These are phyloP conservation scores for Ophidiomyces ophidiicola DNA, from an alignment of 2,329 filamentous ascomycete species.

Conservation along the genomic window DNA sequence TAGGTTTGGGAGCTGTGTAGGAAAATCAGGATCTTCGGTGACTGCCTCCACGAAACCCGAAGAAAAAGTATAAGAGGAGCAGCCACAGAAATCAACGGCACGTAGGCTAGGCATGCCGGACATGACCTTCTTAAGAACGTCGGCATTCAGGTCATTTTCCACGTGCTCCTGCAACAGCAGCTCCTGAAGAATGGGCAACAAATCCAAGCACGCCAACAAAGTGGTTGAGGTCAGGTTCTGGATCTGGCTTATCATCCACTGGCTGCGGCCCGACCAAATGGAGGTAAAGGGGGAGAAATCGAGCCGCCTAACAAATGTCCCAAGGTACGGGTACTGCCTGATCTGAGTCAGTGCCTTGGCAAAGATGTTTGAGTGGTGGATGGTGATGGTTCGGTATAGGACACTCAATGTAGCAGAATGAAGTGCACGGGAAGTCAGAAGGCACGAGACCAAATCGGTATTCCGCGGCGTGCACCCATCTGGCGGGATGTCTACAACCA, in stretches of 20 bases:
- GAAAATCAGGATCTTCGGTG: constrained; percentile 33
- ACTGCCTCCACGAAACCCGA: constrained; percentile 49
- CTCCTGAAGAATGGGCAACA: constrained; percentile 63
- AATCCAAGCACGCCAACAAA: constrained; percentile 55
- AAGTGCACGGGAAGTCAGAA: constrained; percentile 62
- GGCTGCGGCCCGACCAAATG: constrained; percentile 61
- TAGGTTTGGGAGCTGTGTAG: constrained; percentile 47
- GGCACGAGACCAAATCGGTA: constrained; percentile 61
- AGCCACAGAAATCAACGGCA: constrained; percentile 66
- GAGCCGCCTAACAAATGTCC: constrained; percentile 62
- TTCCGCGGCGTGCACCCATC: constrained; percentile 66
- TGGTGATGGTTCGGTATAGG: constrained; percentile 66
- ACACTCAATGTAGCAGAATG: constrained; percentile 62
- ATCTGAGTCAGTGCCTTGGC: constrained; percentile 66
- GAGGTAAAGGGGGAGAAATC: constrained; percentile 83
- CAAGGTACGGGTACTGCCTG: constrained; percentile 52
- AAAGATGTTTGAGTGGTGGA: constrained; percentile 73
- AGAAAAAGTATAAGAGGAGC: constrained; percentile 56
- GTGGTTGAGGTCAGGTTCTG: constrained; percentile 65
- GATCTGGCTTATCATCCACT: constrained; percentile 60
- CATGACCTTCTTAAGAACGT: constrained; percentile 59
- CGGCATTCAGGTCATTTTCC: constrained; percentile 59
- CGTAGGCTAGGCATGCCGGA: constrained; percentile 51
- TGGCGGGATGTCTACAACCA: constrained; percentile 61
- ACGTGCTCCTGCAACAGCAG: constrained; percentile 72